A percentile compares a stretch with the other conserved stretches of the same genome.
Evolutionary conservation across 306 rosid species (phyloP).

Genomic region (Cicer arietinum): DNA sequence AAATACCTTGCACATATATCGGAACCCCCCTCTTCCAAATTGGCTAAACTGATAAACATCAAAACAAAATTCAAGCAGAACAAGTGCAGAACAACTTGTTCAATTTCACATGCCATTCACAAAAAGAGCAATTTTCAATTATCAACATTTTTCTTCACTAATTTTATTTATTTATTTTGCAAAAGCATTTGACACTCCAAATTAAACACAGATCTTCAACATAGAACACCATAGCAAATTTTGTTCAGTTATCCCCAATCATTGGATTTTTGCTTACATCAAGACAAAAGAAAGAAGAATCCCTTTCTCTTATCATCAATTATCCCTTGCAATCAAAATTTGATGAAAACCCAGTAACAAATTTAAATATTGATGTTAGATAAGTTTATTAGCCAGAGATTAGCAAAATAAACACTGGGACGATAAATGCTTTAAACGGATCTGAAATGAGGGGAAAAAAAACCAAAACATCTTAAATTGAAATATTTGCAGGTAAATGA

Average conservation of each 20-base stretch:
- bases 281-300: constrained; percentile 19
- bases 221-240: background rate
- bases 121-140: background rate
- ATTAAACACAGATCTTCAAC: background rate
- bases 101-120: constrained; percentile 24
- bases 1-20: background rate
- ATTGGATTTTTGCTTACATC: constrained; percentile 9
- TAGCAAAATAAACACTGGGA: background rate
- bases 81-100: constrained; percentile 4
- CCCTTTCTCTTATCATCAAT: constrained; percentile 30
- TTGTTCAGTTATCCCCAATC: constrained; percentile 4
- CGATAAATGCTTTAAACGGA: background rate
- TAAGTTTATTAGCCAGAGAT: constrained; percentile 15
- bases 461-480: background rate
- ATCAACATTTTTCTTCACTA: background rate
- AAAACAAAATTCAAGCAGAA: constrained; percentile 27
- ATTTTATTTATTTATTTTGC: no score
- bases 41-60: constrained; percentile 20
- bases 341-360: constrained; percentile 27
- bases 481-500: constrained; percentile 2
- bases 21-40: background rate
- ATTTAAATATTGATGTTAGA: background rate
- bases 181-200: background rate
- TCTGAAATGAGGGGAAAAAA: constrained; percentile 12
- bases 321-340: constrained; percentile 11